These are phyloP conservation scores for Penicillium nucicola DNA, from an alignment of 495 filamentous ascomycete species.

Conservation along the genomic window DNA sequence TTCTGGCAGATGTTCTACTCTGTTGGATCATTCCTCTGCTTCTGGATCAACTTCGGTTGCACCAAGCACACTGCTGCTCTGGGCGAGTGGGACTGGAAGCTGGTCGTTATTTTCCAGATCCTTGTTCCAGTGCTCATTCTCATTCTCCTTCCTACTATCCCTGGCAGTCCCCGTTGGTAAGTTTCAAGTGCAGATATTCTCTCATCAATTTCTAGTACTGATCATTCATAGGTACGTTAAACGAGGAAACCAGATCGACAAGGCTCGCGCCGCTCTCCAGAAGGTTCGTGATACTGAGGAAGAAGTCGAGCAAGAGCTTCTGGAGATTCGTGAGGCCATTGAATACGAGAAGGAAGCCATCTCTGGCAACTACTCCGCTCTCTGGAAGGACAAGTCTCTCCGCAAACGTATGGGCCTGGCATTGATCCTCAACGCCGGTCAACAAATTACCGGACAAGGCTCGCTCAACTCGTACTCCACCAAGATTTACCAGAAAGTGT, in stretches of 20 bases:
- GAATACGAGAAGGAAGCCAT: slow-evolving; percentile 63
- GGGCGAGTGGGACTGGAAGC: slow-evolving; percentile 60
- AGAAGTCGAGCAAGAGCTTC: slow-evolving; percentile 56
- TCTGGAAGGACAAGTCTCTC: slow-evolving; percentile 60
- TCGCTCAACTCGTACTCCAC: slow-evolving; percentile 62
- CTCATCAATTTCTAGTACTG: background rate
- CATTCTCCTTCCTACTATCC: slow-evolving; percentile 50
- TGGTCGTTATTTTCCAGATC: slow-evolving; percentile 63
- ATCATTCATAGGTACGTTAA: slow-evolving; percentile 43
- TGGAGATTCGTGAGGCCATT: slow-evolving; percentile 56
- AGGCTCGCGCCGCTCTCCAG: slow-evolving; percentile 47
- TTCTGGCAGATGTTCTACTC: slow-evolving; percentile 68
- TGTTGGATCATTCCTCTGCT: slow-evolving; percentile 61
- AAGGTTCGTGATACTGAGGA: slow-evolving; percentile 54
- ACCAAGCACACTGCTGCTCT: slow-evolving; percentile 46
- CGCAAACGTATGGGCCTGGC: slow-evolving; percentile 55
- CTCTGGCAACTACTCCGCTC: slow-evolving; percentile 50
- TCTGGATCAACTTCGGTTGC: slow-evolving; percentile 59
- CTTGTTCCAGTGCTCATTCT: slow-evolving; percentile 54
- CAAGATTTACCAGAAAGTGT: slow-evolving; percentile 64
- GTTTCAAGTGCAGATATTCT: background rate
- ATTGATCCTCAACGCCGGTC: slow-evolving; percentile 56
- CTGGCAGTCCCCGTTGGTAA: slow-evolving; percentile 57
- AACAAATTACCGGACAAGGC: slow-evolving; percentile 61
- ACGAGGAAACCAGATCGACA: slow-evolving; percentile 49